Evolutionary conservation across 2,329 filamentous ascomycete species (phyloP).

Genomic region (Fusarium sp.): DNA sequence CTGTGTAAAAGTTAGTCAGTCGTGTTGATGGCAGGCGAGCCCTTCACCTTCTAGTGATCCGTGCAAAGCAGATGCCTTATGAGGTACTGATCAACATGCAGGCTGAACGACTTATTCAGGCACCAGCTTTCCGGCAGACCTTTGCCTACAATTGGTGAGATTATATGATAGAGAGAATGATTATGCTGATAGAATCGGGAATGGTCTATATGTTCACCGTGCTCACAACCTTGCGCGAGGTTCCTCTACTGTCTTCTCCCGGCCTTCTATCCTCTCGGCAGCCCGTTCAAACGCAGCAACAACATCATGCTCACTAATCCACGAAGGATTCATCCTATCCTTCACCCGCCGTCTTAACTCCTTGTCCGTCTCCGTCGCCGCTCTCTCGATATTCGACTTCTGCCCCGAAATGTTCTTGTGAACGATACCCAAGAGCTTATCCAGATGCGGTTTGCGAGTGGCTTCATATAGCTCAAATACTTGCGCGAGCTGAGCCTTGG

Average conservation of each 20-base stretch:
- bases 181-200: fast-evolving
- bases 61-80: not conserved
- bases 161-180: fast-evolving
- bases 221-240: not conserved
- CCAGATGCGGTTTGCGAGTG: slow-evolving; percentile 53
- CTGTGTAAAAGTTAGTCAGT: not conserved
- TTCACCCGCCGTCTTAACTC: slow-evolving; percentile 47
- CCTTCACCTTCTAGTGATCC: no score
- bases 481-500: slow-evolving; percentile 31
- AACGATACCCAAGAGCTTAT: slow-evolving; percentile 35
- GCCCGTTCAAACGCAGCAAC: slow-evolving; percentile 44
- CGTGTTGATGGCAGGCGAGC: no score
- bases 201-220: not conserved
- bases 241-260: not conserved
- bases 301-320: slow-evolving; percentile 59
- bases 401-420: slow-evolving; percentile 19
- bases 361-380: slow-evolving; percentile 47
- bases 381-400: slow-evolving; percentile 18
- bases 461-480: slow-evolving; percentile 52
- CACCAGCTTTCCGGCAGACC: fast-evolving
- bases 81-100: not conserved
- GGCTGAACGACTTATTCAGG: not conserved
- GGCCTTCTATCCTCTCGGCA: not conserved
- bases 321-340: slow-evolving; percentile 48
- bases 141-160: no score